Percentiles rank a stretch among this genome's conserved stretches.
Conservation (phyloP, 345 rosid genomes). For the Eucalyptus coolabah region DNA sequence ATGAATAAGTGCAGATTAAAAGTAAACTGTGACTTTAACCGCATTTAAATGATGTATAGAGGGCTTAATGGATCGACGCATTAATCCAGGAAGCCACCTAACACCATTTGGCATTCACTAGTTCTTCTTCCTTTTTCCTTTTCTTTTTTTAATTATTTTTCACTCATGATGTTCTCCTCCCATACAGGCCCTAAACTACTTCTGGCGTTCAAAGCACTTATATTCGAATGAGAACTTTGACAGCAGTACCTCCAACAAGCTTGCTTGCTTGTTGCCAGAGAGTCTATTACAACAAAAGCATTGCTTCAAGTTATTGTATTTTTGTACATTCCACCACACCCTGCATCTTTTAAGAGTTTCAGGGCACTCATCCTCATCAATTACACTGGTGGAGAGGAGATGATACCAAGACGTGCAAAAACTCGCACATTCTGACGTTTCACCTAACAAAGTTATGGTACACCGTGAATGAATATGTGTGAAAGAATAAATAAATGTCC, state of each 20-base stretch:
- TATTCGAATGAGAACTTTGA: not conserved
- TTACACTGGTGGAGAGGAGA: not conserved
- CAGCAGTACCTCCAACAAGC: not conserved
- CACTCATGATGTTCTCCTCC: not conserved
- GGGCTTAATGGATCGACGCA: not conserved
- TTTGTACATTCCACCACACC: not conserved
- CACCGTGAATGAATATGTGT: slow-evolving; percentile 3
- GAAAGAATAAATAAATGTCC: not conserved
- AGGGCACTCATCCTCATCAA: not conserved
- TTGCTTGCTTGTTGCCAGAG: not conserved
- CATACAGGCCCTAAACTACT: not conserved
- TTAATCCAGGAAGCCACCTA: not conserved
- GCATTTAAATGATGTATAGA: not conserved
- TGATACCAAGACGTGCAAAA: not conserved
- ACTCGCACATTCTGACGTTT: not conserved
- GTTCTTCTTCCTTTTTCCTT: not conserved
- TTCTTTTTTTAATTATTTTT: not conserved
- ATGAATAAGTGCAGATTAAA: not conserved
- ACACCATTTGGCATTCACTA: not conserved
- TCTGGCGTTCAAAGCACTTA: not conserved
- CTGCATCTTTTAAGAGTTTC: not conserved
- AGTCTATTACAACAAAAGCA: not conserved
- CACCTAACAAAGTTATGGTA: not conserved
- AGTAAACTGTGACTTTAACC: not conserved
- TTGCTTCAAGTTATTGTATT: not conserved